A percentile compares a stretch with the other conserved stretches of the same genome.
These are phyloP conservation scores for Thielaviopsis populi DNA, from an alignment of 2,329 filamentous ascomycete species.

Conservation along the genomic window DNA sequence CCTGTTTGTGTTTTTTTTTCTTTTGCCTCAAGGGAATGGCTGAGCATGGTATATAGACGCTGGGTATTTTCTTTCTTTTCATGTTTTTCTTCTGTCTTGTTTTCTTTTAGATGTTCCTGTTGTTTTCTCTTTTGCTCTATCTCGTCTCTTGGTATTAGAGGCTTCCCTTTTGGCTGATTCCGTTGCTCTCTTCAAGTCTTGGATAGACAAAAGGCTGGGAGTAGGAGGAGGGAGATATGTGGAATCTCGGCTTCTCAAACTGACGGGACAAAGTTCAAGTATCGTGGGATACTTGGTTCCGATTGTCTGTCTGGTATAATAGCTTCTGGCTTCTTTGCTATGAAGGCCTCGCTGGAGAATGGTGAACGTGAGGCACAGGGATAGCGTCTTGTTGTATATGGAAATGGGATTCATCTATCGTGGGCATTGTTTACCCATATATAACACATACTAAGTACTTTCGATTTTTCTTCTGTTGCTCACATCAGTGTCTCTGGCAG, in stretches of 20 bases:
- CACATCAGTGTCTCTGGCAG: background rate
- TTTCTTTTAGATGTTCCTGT: background rate
- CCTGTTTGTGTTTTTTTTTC: slow-evolving; percentile 8
- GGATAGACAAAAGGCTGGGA: background rate
- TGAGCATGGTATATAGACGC: slow-evolving; percentile 1
- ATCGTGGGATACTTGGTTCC: slow-evolving; percentile 15
- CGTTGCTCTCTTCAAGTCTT: background rate
- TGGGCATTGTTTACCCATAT: slow-evolving; percentile 7
- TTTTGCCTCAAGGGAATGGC: background rate
- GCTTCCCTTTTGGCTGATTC: background rate
- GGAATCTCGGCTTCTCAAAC: slow-evolving; percentile 11
- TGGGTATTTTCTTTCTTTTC: slow-evolving; percentile 9
- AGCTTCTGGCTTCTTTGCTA: background rate
- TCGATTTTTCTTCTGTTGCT: background rate
- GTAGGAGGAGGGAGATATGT: slow-evolving; percentile 9
- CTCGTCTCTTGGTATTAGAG: background rate
- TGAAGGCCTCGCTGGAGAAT: background rate
- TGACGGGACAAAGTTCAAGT: background rate
- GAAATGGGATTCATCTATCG: slow-evolving; percentile 13
- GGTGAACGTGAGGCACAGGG: background rate
- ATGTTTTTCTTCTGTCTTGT: background rate
- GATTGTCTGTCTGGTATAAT: background rate
- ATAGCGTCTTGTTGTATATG: background rate
- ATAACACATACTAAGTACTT: background rate
- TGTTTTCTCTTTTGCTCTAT: background rate